Percentiles rank a stretch among this genome's conserved stretches.
Conservation (phyloP, 2,329 filamentous ascomycete species). For the Monosporascus sp. region DNA sequence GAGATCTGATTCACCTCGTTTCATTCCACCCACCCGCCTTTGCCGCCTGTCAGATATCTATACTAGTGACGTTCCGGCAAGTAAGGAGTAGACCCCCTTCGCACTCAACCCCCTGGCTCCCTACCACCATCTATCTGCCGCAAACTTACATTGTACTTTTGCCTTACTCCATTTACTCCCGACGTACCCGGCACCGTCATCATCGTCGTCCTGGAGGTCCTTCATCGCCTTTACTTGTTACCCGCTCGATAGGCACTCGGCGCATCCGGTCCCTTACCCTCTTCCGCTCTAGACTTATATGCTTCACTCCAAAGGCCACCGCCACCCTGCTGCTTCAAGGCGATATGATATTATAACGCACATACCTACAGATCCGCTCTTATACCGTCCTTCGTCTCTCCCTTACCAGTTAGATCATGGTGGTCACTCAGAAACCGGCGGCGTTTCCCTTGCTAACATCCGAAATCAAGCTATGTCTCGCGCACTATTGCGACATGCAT, state of each 20-base stretch:
- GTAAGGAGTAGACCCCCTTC: background rate
- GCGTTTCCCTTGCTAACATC: conserved; percentile 33
- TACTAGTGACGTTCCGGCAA: background rate
- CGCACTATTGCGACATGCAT: conserved; percentile 67
- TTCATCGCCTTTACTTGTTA: background rate
- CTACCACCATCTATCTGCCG: background rate
- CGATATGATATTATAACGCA: background rate
- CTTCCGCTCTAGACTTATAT: background rate
- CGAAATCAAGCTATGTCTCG: conserved; percentile 57
- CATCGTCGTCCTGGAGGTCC: background rate
- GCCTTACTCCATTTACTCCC: background rate
- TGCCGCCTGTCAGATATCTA: background rate
- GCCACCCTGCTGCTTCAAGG: background rate
- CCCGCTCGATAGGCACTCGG: background rate
- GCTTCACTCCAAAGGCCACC: background rate
- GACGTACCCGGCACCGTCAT: background rate
- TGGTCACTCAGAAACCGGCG: conserved; percentile 14
- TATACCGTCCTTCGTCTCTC: background rate
- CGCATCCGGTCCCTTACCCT: background rate
- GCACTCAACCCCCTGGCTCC: background rate
- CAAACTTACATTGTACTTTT: background rate
- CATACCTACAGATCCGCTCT: background rate
- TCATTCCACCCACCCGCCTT: background rate
- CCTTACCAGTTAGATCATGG: conserved; percentile 12
- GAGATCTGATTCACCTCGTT: background rate